A percentile compares a stretch with the other conserved stretches of the same genome.
These are phyloP conservation scores for Vigna nakashimae DNA, from an alignment of 306 rosid species.

Conservation along the genomic window DNA sequence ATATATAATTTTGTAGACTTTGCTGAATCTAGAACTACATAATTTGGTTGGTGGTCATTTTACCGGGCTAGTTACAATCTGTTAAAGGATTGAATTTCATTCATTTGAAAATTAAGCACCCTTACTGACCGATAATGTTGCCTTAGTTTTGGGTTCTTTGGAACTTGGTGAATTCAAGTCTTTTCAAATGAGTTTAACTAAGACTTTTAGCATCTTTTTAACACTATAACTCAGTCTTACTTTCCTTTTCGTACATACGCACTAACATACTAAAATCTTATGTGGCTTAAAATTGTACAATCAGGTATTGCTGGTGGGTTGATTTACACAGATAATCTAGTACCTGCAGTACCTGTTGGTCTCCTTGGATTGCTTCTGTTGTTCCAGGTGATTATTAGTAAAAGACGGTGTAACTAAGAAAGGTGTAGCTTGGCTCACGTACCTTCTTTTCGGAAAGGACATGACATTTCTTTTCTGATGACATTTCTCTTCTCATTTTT, in stretches of 20 bases:
- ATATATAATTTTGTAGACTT: background rate
- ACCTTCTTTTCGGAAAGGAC: background rate
- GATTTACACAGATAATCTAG: conserved; percentile 74
- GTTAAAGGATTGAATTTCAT: conserved; percentile 14
- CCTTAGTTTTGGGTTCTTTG: conserved; percentile 33
- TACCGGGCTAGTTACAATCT: background rate
- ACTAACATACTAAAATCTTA: background rate
- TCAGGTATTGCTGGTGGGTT: conserved; percentile 87
- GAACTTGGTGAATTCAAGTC: conserved; percentile 20
- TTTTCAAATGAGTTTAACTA: conserved; percentile 1
- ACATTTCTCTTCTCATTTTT: conserved; percentile 30
- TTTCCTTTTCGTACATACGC: conserved; percentile 21
- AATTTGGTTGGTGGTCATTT: background rate
- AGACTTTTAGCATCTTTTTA: background rate
- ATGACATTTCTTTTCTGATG: background rate
- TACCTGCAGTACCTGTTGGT: conserved; percentile 83
- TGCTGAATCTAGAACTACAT: conserved; percentile 20
- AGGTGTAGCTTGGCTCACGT: conserved; percentile 4
- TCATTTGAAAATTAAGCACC: conserved; percentile 1
- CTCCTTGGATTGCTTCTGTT: conserved; percentile 90
- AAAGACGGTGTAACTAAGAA: conserved; percentile 13
- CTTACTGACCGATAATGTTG: background rate
- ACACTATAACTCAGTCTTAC: background rate
- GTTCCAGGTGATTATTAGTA: conserved; percentile 71
- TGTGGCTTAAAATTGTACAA: conserved; percentile 39